These are phyloP conservation scores for Neofusicoccum sp. DNA, from an alignment of 2,329 filamentous ascomycete species.

Conservation along the genomic window DNA sequence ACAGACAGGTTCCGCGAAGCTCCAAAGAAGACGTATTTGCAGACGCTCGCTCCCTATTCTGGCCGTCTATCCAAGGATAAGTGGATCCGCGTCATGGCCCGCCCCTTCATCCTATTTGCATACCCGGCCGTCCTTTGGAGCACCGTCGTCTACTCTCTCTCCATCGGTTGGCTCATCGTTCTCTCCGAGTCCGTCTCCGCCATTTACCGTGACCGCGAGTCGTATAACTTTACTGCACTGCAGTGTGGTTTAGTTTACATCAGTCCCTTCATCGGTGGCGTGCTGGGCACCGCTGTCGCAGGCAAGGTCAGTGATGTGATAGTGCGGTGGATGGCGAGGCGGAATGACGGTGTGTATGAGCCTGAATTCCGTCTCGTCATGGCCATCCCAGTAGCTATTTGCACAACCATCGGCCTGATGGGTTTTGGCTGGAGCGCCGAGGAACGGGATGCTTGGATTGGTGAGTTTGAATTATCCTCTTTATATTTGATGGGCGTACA, in stretches of 20 bases:
- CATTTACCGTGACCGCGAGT: conserved; percentile 67
- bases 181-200: conserved; percentile 82
- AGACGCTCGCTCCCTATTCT: conserved; percentile 74
- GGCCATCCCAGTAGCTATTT: conserved; percentile 74
- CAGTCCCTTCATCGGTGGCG: conserved; percentile 82
- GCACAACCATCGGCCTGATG: conserved; percentile 83
- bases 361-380: conserved; percentile 91
- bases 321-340: conserved; percentile 74
- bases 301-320: conserved; percentile 84
- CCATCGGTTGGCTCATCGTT: conserved; percentile 93
- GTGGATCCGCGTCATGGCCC: conserved; percentile 73
- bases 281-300: conserved; percentile 88
- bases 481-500: background rate
- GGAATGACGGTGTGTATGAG: conserved; percentile 92
- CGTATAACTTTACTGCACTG: conserved; percentile 78
- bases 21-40: conserved; percentile 67
- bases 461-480: background rate
- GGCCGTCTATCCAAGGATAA: conserved; percentile 74
- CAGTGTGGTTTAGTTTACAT: conserved; percentile 85
- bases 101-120: conserved; percentile 81
- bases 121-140: conserved; percentile 93
- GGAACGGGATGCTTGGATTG: conserved; percentile 72
- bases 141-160: conserved; percentile 77
- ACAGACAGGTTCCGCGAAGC: conserved; percentile 67
- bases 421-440: conserved; percentile 93